Base-by-base conservation (phyloP, 768 basidiomycete genomes). In the Dictyophora rubrovolvata region DNA sequence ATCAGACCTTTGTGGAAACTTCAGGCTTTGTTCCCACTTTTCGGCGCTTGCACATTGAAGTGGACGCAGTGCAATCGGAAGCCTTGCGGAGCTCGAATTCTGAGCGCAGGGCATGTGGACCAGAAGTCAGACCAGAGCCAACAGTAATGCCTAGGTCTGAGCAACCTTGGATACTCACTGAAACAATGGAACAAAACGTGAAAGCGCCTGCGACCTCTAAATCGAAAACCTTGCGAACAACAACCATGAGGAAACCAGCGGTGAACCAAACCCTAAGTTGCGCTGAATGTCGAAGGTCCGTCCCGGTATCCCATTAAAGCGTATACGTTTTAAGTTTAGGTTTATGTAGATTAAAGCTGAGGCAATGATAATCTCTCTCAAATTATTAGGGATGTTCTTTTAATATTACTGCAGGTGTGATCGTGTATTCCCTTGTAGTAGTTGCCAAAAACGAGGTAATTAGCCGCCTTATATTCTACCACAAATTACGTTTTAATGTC, bases 211-310 rank as follows among this genome's bases (percentile, higher is more conserved):
- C 28, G n/a, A 16, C 34, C 16, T 22, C 48, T 1, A 59, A 59
- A 37, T 4, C 50, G 5, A 59, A 59, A 46, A 20, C 49, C 2
- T 50, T 48, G 5, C 49, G 57, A 51, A 33, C 57, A n/a, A 33
- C 48, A 20, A 52, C 49, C 7, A 51, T 36, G 22, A 59, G 57
- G 36, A 59, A 59, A 47, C 57, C 50, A 36, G 57, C 57, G 21
- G 57, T 59, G 48, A 59, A 59, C 33, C 57, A 59, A 22, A 59
- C 57, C 8, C 50, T 59, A 51, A 59, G 57, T n/a, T 59, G 57
- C 22, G 57, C 57, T n/a, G 57, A 59, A 59, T 59, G 57, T 46
- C 57, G 57, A 37, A 59, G 57, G 57, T 59, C 20, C 17, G 49
- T 49, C n/a, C 34, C n/a, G 42, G 33, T 49, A 36, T 59, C 42